phyloP scores from a whole-genome alignment of 805 yeast genomes.

The Ogataea glucozyma region DNA sequence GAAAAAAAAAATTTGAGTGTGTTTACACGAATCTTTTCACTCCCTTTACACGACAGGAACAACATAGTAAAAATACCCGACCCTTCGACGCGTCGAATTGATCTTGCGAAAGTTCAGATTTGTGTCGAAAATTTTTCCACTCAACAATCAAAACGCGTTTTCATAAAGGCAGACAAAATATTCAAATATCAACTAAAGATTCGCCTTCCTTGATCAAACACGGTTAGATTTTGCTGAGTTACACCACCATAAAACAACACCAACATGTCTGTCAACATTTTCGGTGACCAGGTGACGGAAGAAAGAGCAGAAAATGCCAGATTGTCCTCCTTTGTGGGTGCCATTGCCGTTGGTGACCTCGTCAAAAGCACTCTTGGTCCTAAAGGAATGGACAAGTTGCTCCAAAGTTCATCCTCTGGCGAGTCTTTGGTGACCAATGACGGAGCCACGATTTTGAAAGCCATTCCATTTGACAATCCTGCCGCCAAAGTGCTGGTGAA shows the following conservation, averaged over 20 bases:
- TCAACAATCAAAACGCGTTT: slow-evolving; percentile 6
- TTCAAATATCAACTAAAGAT: neutral
- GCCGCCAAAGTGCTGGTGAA: slow-evolving; percentile 96
- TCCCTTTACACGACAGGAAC: neutral
- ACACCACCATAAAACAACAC: no score
- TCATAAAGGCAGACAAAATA: neutral
- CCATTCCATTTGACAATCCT: slow-evolving; percentile 94
- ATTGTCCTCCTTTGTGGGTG: slow-evolving; percentile 95
- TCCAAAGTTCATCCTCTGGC: slow-evolving; percentile 83
- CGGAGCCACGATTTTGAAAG: slow-evolving; percentile 94
- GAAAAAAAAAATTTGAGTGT: neutral
- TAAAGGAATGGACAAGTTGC: slow-evolving; percentile 96
- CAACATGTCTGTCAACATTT: slow-evolving; percentile 78
- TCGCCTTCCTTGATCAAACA: neutral
- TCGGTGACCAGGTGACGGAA: slow-evolving; percentile 96
- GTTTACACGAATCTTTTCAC: no score
- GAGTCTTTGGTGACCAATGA: slow-evolving; percentile 87
- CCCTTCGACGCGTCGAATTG: slow-evolving; percentile 2
- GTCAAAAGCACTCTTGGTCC: slow-evolving; percentile 96
- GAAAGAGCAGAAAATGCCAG: slow-evolving; percentile 99
- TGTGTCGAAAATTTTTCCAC: slow-evolving; percentile 8
- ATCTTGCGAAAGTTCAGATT: no score
- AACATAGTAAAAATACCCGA: neutral
- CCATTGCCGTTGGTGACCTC: slow-evolving; percentile 97
- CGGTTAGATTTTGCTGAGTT: no score